phyloP scores from a whole-genome alignment of 176 grass and related monocot species.

The Dactylis glomerata region DNA sequence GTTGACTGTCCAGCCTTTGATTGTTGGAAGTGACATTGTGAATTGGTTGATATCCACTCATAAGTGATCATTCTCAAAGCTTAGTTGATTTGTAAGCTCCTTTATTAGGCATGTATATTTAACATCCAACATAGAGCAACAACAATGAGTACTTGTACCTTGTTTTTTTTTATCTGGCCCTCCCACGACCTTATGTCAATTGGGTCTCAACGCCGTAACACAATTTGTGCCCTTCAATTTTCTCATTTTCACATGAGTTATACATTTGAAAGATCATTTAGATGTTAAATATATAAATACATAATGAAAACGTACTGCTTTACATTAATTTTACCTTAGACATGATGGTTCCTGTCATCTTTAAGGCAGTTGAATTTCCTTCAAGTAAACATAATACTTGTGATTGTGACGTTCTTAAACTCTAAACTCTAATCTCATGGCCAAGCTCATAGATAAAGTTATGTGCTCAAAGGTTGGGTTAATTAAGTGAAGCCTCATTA shows the following conservation, averaged over 20 bases:
- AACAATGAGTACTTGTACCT: background rate
- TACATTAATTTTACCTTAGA: background rate
- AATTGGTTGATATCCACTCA: background rate
- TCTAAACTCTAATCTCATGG: background rate
- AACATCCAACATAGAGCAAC: background rate
- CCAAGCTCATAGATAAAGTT: background rate
- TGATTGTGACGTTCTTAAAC: background rate
- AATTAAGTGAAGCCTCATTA: background rate
- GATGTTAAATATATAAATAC: background rate
- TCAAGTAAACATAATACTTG: background rate
- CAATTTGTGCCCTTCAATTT: background rate
- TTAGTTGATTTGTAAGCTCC: background rate
- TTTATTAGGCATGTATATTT: background rate
- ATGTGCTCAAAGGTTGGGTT: background rate
- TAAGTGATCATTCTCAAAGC: background rate
- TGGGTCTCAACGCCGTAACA: background rate
- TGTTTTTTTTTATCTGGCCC: too few relatives aligned
- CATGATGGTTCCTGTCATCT: background rate
- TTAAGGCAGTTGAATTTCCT: background rate
- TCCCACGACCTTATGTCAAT: too few relatives aligned
- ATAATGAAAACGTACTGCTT: background rate
- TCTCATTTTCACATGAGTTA: background rate
- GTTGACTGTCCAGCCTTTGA: background rate
- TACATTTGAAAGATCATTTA: background rate
- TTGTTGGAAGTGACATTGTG: background rate